Conservation (phyloP, 2,329 filamentous ascomycete genomes). For the Sporothrix pallida region DNA sequence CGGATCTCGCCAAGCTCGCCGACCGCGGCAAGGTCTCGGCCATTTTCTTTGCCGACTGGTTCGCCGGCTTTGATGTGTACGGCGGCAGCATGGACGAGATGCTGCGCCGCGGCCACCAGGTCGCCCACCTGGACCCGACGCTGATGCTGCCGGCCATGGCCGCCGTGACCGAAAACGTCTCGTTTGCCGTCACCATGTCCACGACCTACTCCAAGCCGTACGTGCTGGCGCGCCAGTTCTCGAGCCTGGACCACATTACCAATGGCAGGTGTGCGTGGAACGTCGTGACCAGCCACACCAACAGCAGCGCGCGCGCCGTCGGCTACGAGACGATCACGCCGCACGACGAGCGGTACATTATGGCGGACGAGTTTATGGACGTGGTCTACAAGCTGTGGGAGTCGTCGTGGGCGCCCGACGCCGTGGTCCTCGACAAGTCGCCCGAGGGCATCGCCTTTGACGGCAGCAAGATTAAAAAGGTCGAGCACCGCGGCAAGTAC, state of each 20-base stretch:
- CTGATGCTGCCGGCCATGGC: constrained; percentile 37
- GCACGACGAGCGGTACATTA: constrained; percentile 40
- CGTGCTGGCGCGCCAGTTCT: constrained; percentile 35
- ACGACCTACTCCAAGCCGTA: constrained; percentile 36
- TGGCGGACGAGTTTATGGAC: constrained; percentile 39
- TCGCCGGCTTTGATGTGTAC: constrained; percentile 27
- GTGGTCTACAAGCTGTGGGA: constrained; percentile 38
- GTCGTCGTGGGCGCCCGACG: constrained; percentile 32
- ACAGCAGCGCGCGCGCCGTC: constrained; percentile 35
- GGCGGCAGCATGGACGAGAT: constrained; percentile 26
- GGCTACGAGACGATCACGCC: constrained; percentile 33
- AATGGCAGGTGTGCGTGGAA: constrained; percentile 39
- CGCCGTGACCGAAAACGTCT: constrained; percentile 35
- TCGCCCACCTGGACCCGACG: constrained; percentile 28
- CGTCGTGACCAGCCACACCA: constrained; percentile 37
- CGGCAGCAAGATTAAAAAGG: constrained; percentile 17
- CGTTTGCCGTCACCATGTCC: constrained; percentile 36
- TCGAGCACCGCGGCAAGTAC: constrained; percentile 33
- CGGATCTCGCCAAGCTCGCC: constrained; percentile 31
- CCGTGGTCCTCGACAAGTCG: constrained; percentile 27
- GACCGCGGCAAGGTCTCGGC: constrained; percentile 28
- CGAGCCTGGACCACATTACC: constrained; percentile 37
- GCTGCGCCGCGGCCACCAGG: constrained; percentile 21
- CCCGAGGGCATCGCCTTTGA: constrained; percentile 24
- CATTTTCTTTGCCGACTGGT: constrained; percentile 34